Base-by-base conservation (phyloP, 257 asterid species). In the Perilla frutescens region DNA sequence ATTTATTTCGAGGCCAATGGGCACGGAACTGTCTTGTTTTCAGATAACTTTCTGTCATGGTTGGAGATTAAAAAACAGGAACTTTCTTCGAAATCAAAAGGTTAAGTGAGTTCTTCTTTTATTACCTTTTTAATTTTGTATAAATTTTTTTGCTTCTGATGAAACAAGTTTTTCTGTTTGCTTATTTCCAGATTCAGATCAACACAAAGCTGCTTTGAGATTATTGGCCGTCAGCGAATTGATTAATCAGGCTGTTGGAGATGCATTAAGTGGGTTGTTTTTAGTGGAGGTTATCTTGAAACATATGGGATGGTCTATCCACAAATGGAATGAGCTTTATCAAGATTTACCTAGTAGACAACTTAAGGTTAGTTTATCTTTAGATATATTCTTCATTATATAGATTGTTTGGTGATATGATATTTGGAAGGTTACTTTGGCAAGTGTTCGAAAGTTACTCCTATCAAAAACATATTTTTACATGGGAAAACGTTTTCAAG, bases 1-100 rank as follows among this genome's bases (percentile, higher is more conserved):
- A 86, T 95, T 75, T 95, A 92, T 79, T 90, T 92, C 56, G 99
- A 95, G 85, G 99, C 97, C 67, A 95, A 95, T 81, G 99, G 99
- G 75, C 99, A 95, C 66, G 99, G 98, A 79, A 95, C 98, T 70
- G 73, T 95, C 80, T 82, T 92, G 86, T 95, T 95, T 83, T 89
- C 98, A 2, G 96, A 92, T 74, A 44, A 75, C 37, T 86, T 85
- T 76, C 60, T 90, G 1, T 54, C 81, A 73, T 81, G 87, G 93
- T 85, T 95, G 83, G 93, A 89, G 78, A 63, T 10, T 49, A 81
- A 74, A 80, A 80, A 71, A 74, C 77, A 67, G 71, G 87, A 82
- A 62, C 90, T 90, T 74, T 76, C 82, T 29, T 81, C 73, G 45
- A 83, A 82, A 62, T 81, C 96, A 68, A 78, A 81, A 93, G 94